These are phyloP conservation scores for Candolleomyces aberdarensis DNA, from an alignment of 768 basidiomycete genomes.

Conservation along the genomic window DNA sequence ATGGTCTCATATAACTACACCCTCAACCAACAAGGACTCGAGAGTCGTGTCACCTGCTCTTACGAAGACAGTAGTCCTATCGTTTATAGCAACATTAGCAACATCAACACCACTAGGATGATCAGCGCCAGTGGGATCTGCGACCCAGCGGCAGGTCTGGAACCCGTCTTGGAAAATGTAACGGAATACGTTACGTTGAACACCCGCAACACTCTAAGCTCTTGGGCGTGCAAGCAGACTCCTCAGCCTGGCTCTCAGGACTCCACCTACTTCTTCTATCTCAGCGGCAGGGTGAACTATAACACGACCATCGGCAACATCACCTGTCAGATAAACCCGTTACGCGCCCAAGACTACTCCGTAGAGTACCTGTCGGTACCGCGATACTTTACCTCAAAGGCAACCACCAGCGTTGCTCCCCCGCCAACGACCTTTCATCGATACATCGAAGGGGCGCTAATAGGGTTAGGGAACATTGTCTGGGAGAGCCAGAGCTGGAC, in stretches of 20 bases:
- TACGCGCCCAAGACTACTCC: slow-evolving; percentile 15
- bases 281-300: slow-evolving; percentile 9
- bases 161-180: background rate
- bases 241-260: background rate
- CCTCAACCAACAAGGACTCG: background rate
- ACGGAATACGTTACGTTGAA: background rate
- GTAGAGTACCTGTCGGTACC: slow-evolving; percentile 12
- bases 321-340: slow-evolving; percentile 15
- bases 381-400: background rate
- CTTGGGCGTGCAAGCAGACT: slow-evolving; percentile 14
- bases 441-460: slow-evolving; percentile 2
- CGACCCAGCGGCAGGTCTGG: background rate
- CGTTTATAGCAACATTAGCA: background rate
- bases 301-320: slow-evolving; percentile 11
- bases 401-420: background rate
- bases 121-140: background rate
- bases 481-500: background rate
- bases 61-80: background rate
- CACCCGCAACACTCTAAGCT: slow-evolving; percentile 2
- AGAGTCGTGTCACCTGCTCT: background rate
- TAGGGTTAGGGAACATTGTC: background rate
- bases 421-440: background rate
- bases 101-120: background rate
- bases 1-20: background rate
- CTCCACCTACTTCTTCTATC: slow-evolving; percentile 13